A percentile compares a stretch with the other conserved stretches of the same genome.
These are phyloP conservation scores for Daldinia eschscholtzii DNA, from an alignment of 2,329 filamentous ascomycete genomes.

Conservation along the genomic window DNA sequence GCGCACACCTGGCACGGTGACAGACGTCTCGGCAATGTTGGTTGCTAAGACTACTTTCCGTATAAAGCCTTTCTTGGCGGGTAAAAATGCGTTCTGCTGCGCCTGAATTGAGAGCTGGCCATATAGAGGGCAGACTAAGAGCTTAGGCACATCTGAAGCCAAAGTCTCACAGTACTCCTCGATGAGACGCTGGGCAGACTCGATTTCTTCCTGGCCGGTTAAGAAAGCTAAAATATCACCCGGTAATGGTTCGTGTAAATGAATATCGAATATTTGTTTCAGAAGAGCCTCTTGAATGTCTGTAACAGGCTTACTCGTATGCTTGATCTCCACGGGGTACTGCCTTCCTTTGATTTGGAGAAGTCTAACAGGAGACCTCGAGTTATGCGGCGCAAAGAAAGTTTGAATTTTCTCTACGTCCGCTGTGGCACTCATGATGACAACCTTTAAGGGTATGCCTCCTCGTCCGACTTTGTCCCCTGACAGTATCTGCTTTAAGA, in stretches of 20 bases:
- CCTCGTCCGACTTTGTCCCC: slow-evolving; percentile 73
- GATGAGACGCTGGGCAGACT: slow-evolving; percentile 81
- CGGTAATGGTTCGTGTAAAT: slow-evolving; percentile 88
- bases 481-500: slow-evolving; percentile 81
- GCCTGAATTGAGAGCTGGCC: slow-evolving; percentile 88
- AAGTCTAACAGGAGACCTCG: slow-evolving; percentile 55
- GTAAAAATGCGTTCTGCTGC: slow-evolving; percentile 87
- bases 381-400: slow-evolving; percentile 71
- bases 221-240: slow-evolving; percentile 95
- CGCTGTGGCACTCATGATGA: slow-evolving; percentile 97
- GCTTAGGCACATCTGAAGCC: slow-evolving; percentile 78
- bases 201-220: slow-evolving; percentile 93
- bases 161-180: slow-evolving; percentile 82
- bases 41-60: slow-evolving; percentile 93
- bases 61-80: slow-evolving; percentile 76
- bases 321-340: slow-evolving; percentile 83
- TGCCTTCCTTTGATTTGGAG: slow-evolving; percentile 86
- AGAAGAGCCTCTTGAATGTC: slow-evolving; percentile 87
- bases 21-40: slow-evolving; percentile 98
- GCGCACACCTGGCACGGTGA: slow-evolving; percentile 92
- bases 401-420: slow-evolving; percentile 82
- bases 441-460: slow-evolving; percentile 83
- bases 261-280: slow-evolving; percentile 86
- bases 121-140: slow-evolving; percentile 83
- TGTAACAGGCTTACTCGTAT: slow-evolving; percentile 78